These are phyloP conservation scores for Lumnitzera racemosa DNA, from an alignment of 345 rosid genomes.

Conservation along the genomic window DNA sequence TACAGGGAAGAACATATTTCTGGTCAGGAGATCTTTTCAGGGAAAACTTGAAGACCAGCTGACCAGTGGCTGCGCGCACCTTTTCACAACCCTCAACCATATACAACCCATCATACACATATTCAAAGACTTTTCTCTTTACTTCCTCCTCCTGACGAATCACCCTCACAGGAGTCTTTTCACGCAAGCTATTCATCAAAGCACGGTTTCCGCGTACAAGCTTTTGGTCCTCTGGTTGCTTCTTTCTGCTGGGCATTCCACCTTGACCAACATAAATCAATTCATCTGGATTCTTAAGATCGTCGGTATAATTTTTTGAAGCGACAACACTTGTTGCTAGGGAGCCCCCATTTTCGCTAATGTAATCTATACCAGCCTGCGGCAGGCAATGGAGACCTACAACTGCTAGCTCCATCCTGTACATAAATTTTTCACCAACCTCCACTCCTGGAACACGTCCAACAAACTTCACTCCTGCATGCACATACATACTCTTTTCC, in stretches of 20 bases:
- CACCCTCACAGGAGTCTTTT: slow-evolving; percentile 14
- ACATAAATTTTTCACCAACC: slow-evolving; percentile 14
- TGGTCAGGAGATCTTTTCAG: slow-evolving; percentile 7
- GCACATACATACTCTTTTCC: background rate
- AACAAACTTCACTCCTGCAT: background rate
- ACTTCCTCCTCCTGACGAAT: slow-evolving; percentile 8
- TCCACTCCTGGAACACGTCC: slow-evolving; percentile 17
- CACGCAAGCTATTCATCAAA: slow-evolving; percentile 11
- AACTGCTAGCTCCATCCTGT: slow-evolving; percentile 12
- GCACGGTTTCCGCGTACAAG: slow-evolving; percentile 18
- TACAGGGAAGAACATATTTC: background rate
- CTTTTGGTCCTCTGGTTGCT: slow-evolving; percentile 9
- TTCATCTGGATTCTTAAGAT: slow-evolving; percentile 6
- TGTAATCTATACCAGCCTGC: slow-evolving; percentile 12
- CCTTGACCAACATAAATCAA: slow-evolving; percentile 18
- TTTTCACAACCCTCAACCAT: background rate
- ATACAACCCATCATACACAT: slow-evolving; percentile 18
- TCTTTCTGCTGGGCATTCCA: background rate
- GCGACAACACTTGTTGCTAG: slow-evolving; percentile 16
- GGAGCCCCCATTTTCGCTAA: background rate
- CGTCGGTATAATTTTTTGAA: slow-evolving; percentile 6
- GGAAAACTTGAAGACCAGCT: slow-evolving; percentile 9
- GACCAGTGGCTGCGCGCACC: background rate
- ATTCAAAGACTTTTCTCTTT: background rate
- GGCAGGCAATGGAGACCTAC: slow-evolving; percentile 13